A percentile compares a stretch with the other conserved stretches of the same genome.
phyloP scores from a whole-genome alignment of 139 green algal species.

The Yamagishiella unicocca region DNA sequence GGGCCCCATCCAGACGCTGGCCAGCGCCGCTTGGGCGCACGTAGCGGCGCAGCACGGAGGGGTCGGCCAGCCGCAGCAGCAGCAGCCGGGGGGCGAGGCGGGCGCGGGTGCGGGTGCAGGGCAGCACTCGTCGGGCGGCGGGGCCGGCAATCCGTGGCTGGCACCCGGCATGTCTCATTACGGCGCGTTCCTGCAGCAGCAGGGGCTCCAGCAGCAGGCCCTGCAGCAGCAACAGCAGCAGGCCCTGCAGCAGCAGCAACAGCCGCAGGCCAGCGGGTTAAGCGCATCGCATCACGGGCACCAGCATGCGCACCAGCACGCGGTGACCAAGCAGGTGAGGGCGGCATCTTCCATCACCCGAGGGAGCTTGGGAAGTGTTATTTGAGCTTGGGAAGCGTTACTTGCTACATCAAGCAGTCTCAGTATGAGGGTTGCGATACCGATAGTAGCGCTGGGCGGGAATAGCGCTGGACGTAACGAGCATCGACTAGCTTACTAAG shows the following conservation, averaged over 20 bases:
- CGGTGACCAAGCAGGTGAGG: not conserved
- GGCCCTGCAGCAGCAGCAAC: not conserved
- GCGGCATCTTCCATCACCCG: too few species aligned
- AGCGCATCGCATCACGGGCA: not conserved
- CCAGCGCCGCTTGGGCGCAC: slow-evolving; percentile 23
- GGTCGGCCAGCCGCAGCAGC: not conserved
- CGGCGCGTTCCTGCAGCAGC: not conserved
- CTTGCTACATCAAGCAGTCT: too few species aligned
- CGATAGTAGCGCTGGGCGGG: too few species aligned
- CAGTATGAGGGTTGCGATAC: too few species aligned
- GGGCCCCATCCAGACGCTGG: not conserved
- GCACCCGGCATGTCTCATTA: not conserved
- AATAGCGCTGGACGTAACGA: too few species aligned
- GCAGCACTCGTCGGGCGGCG: not conserved
- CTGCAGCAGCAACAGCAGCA: not conserved
- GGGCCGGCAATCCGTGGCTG: not conserved
- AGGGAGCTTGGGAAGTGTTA: too few species aligned
- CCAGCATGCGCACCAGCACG: not conserved
- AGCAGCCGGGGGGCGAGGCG: not conserved
- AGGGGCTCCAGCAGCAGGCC: slow-evolving; percentile 1
- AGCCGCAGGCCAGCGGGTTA: not conserved
- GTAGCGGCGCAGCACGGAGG: not conserved
- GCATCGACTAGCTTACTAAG: too few species aligned
- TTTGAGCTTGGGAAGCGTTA: too few species aligned
- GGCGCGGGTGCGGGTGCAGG: not conserved